Evolutionary conservation across 2,329 filamentous ascomycete genomes (phyloP), one percentile per base, ranked within the genome.

Genomic region (Neopestalotiopsis sp.): DNA sequence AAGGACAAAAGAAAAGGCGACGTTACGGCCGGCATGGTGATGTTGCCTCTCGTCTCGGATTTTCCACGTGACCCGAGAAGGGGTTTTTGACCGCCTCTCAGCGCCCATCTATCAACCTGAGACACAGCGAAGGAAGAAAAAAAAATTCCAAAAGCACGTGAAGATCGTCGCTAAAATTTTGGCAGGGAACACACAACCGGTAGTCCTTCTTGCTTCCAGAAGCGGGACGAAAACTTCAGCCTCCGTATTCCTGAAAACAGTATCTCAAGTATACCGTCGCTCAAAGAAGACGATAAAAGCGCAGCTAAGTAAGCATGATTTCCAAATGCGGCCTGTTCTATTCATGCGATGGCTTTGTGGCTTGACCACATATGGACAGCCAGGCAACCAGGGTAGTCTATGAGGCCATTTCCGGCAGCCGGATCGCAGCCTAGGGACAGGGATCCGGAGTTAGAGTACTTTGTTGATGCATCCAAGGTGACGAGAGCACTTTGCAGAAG

Each of bases 281-380:
- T 53, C 45, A 53, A 53, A 53, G n/a, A 20, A 53, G 45, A 53
- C 45, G 45, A 53, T 53, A 53, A 20, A 53, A 53, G 45, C 17
- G 17, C 45, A 53, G 45, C 45, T 53, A 53, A 9, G 45, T 53
- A 14, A 53, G 45, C 45, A 20, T n/a, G 45, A 20, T 53, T 17
- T 53, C 45, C 45, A 53, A n/a, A 24, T 53, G 20, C 20, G 45
- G 45, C n/a, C 45, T n/a, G 17, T 10, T 17, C 45, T 53, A 20
- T 53, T 53, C 45, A 53, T 53, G 45, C 45, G 45, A 53, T 17
- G 45, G 45, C 45, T 14, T 53, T 53, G 45, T 53, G n/a, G 45
- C 45, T 53, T 53, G 45, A 53, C 45, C 45, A 53, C n/a, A 53
- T 53, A 53, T 53, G 45, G 45, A 53, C n/a, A 53, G 45, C 45